These are phyloP conservation scores for Picochlorum sp. DNA, from an alignment of 139 green algal genomes.

Conservation along the genomic window DNA sequence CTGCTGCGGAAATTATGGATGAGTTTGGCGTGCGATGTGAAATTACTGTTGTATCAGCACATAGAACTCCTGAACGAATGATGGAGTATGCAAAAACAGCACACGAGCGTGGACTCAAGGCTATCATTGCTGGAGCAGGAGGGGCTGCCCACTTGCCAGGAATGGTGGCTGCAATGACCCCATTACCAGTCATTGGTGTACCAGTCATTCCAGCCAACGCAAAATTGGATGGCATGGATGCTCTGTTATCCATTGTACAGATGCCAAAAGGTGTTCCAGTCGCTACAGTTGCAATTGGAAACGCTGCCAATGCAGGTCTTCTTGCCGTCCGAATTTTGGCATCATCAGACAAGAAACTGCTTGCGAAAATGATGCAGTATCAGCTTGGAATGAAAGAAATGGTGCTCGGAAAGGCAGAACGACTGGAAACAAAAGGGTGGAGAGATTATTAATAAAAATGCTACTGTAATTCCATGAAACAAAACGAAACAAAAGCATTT, in stretches of 20 bases:
- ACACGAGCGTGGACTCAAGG: constrained; percentile 52
- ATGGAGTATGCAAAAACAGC: constrained; percentile 80
- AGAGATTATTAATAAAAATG: constrained; percentile 19
- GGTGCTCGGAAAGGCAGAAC: constrained; percentile 63
- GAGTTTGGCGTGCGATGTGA: constrained; percentile 69
- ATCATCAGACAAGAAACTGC: constrained; percentile 40
- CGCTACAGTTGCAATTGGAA: constrained; percentile 95
- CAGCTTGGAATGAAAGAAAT: constrained; percentile 50
- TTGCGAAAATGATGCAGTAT: constrained; percentile 56
- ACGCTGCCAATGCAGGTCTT: constrained; percentile 90
- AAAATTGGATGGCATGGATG: constrained; percentile 91
- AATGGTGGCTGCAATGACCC: constrained; percentile 94
- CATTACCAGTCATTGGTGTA: constrained; percentile 93
- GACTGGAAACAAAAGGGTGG: constrained; percentile 62
- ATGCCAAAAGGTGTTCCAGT: constrained; percentile 96
- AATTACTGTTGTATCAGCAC: constrained; percentile 88
- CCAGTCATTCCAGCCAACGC: constrained; percentile 73
- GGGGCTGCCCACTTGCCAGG: constrained; percentile 93
- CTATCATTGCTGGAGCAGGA: constrained; percentile 92
- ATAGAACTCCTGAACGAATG: constrained; percentile 92
- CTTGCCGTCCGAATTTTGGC: constrained; percentile 84
- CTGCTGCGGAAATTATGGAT: constrained; percentile 59
- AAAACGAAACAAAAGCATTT: constrained; percentile 1
- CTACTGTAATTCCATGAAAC: constrained; percentile 2
- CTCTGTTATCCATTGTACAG: constrained; percentile 87